Conservation (phyloP, 2,329 filamentous ascomycete genomes). For the Clonostachys sp. region DNA sequence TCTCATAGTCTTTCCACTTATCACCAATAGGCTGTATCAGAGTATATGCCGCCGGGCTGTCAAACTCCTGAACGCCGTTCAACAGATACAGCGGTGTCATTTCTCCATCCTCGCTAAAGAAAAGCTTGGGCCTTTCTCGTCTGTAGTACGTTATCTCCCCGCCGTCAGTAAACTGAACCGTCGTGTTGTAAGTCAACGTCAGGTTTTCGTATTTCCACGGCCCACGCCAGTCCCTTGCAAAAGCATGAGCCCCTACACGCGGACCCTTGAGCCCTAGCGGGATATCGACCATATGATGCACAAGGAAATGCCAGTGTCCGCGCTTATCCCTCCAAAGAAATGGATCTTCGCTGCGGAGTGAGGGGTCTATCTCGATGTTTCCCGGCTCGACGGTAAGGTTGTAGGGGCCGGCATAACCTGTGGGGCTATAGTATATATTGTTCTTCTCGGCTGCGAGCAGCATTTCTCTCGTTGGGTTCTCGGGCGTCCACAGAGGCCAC, state of each 20-base stretch:
- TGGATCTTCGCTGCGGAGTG: slow-evolving; percentile 14
- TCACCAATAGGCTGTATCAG: neutral
- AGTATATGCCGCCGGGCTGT: neutral
- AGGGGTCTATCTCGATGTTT: no score
- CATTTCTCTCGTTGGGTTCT: slow-evolving; percentile 18
- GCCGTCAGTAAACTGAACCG: slow-evolving; percentile 29
- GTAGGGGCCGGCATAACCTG: slow-evolving; percentile 18
- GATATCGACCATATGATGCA: slow-evolving; percentile 19
- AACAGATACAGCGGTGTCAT: slow-evolving; percentile 39
- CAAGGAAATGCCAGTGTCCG: slow-evolving; percentile 22
- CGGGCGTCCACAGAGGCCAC: slow-evolving; percentile 21
- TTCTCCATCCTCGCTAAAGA: slow-evolving; percentile 38
- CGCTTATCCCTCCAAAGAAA: slow-evolving; percentile 25
- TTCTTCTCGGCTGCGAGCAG: slow-evolving; percentile 24
- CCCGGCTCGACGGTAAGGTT: slow-evolving; percentile 19
- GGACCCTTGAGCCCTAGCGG: slow-evolving; percentile 7
- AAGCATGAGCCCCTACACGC: slow-evolving; percentile 19
- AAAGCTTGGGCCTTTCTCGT: slow-evolving; percentile 41
- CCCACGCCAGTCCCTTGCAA: slow-evolving; percentile 13
- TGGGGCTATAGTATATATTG: slow-evolving; percentile 20
- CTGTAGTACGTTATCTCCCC: slow-evolving; percentile 28
- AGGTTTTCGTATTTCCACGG: slow-evolving; percentile 20
- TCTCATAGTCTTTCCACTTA: neutral
- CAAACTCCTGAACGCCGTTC: slow-evolving; percentile 36
- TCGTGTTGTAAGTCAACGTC: slow-evolving; percentile 17